Conservation (phyloP, 768 basidiomycete species). For the Hydnum rufescens region DNA sequence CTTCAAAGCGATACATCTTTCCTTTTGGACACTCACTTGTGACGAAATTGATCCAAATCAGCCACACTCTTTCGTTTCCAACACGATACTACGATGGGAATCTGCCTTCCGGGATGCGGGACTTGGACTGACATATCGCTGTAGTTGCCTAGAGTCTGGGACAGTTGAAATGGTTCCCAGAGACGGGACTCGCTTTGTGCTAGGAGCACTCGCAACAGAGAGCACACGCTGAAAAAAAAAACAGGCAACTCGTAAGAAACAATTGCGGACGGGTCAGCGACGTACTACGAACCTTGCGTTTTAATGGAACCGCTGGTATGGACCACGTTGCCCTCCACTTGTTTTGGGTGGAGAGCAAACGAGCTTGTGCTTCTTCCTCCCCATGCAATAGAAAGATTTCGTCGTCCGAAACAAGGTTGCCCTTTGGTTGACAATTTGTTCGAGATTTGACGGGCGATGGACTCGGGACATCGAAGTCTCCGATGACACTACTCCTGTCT, state of each 20-base stretch:
- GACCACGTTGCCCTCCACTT: not conserved
- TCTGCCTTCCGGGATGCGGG: not conserved
- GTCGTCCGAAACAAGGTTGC: not conserved
- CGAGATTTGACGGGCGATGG: not conserved
- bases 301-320: not conserved
- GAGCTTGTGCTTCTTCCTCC: not conserved
- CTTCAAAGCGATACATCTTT: not conserved
- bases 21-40: not conserved
- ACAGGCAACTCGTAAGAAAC: too few species aligned
- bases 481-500: not conserved
- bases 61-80: not conserved
- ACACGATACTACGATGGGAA: not conserved
- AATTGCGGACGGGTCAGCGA: not conserved
- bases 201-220: not conserved
- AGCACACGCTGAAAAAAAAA: not conserved
- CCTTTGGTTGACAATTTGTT: not conserved
- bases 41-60: not conserved
- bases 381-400: not conserved
- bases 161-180: not conserved
- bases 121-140: not conserved
- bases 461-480: not conserved
- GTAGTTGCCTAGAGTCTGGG: not conserved
- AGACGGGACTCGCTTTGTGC: not conserved
- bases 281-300: not conserved
- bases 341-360: too few species aligned